Conservation (phyloP, 768 basidiomycete species). For the Termitomyces sp. region DNA sequence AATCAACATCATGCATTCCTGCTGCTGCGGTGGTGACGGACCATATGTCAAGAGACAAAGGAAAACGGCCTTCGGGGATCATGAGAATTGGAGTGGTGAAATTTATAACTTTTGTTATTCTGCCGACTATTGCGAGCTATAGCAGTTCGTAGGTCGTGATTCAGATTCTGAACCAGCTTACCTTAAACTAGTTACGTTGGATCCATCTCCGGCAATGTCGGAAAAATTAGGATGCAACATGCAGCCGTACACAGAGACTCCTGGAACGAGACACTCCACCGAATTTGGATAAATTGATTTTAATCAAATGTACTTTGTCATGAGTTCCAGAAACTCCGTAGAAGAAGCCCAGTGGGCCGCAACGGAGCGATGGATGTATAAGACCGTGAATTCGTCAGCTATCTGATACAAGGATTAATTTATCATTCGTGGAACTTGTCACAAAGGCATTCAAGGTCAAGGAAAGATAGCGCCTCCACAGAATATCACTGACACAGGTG, state of each 20-base stretch:
- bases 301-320: background rate
- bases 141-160: constrained; percentile 22
- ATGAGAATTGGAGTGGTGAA: constrained; percentile 29
- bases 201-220: background rate
- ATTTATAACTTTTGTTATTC: constrained; percentile 19
- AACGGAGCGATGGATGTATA: constrained; percentile 21
- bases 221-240: background rate
- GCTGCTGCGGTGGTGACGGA: constrained; percentile 2
- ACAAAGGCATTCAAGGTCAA: too few species aligned
- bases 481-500: too few species aligned
- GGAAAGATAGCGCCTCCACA: too few species aligned
- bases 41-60: constrained; percentile 32
- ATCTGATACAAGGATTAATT: constrained; percentile 6
- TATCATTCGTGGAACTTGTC: too few species aligned
- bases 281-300: background rate
- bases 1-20: background rate
- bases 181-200: background rate
- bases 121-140: constrained; percentile 3
- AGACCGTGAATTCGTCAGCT: constrained; percentile 8
- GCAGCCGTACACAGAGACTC: background rate
- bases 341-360: constrained; percentile 14
- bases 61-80: constrained; percentile 36
- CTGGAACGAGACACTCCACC: background rate
- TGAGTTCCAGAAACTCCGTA: background rate
- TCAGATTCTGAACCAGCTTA: constrained; percentile 5